These are phyloP conservation scores for Rhododendron molle DNA, from an alignment of 148 eudicot species.

Conservation along the genomic window DNA sequence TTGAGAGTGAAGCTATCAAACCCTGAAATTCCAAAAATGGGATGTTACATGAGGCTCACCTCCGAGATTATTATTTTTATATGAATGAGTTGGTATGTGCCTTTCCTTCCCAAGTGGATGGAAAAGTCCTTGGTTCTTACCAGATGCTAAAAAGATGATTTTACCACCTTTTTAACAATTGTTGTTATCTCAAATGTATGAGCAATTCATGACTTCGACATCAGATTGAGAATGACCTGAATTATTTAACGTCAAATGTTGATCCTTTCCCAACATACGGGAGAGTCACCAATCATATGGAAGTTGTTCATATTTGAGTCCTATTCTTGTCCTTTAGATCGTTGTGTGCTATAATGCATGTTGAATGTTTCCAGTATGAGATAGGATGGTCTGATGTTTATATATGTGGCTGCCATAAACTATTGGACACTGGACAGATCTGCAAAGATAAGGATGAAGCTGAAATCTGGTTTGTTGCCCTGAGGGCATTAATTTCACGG, in stretches of 20 bases:
- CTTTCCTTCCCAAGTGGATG: not conserved
- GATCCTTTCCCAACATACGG: not conserved
- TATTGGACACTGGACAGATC: conserved; percentile 35
- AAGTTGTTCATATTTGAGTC: not conserved
- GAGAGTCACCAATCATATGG: not conserved
- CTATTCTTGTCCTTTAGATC: not conserved
- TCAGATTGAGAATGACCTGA: not conserved
- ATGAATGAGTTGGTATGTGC: not conserved
- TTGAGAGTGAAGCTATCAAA: not conserved
- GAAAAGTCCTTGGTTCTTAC: not conserved
- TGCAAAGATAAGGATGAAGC: conserved; percentile 86
- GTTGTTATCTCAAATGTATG: not conserved
- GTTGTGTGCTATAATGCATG: not conserved
- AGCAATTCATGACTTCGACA: not conserved
- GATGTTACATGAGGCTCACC: not conserved
- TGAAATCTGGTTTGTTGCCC: conserved; percentile 72
- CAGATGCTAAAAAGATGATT: not conserved
- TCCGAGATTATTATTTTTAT: not conserved
- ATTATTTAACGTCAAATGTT: not conserved
- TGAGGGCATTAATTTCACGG: conserved; percentile 55
- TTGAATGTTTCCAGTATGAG: not conserved
- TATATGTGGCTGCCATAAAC: not conserved
- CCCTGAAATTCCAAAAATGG: not conserved
- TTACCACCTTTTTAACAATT: not conserved
- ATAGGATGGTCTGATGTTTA: not conserved